Base-by-base conservation (phyloP, 2,329 filamentous ascomycete species). In the Botrytis tulipae region DNA sequence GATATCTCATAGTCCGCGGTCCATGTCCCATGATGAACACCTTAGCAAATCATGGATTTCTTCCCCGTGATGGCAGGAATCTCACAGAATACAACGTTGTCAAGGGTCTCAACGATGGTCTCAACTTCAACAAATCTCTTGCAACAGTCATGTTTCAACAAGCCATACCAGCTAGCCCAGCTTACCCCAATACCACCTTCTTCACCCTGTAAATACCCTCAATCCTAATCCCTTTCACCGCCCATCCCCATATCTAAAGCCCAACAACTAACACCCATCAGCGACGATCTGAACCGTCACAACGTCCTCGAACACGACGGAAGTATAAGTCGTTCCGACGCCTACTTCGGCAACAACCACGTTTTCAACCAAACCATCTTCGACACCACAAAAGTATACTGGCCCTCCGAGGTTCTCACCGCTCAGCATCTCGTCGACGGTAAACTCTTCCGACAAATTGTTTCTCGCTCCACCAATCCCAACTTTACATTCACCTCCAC, bases 321-420 rank as follows among this genome's bases (percentile, higher is more conserved):
- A 40, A 71, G 69, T n/a, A 22, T 65, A 22, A 86, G 84, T 59
- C 86, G 86, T 40, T 77, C 81, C 2, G 87, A 89, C 73, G 84
- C 83, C 14, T 85, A 80, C 81, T 83, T 87, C 71, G 87, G 86
- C 35, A 84, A 85, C 78, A 85, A 85, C 76, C 83, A 86, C 76
- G 73, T 84, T 72, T 89, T 89, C 82, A 87, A 89, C 79, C 80
- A 84, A 70, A 84, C 82, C 3, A 78, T 87, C 75, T 89, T 65
- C 59, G 40, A 65, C 18, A 54, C 44, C n/a, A 63, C 44, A 9
- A 71, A 71, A 42, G 46, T 12, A 4, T 71, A 54, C 44, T 71
- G 42, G 32, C 44, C 70, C 59, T 25, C 35, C 18, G 32, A 37
- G 3, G 51, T n/a, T 7, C 35, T 71, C 42, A 71, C 70, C 25